Percentiles rank a stretch among this genome's conserved stretches.
These are phyloP conservation scores for Sclerotiophoma versabilis DNA, from an alignment of 2,329 filamentous ascomycete genomes.

Conservation along the genomic window DNA sequence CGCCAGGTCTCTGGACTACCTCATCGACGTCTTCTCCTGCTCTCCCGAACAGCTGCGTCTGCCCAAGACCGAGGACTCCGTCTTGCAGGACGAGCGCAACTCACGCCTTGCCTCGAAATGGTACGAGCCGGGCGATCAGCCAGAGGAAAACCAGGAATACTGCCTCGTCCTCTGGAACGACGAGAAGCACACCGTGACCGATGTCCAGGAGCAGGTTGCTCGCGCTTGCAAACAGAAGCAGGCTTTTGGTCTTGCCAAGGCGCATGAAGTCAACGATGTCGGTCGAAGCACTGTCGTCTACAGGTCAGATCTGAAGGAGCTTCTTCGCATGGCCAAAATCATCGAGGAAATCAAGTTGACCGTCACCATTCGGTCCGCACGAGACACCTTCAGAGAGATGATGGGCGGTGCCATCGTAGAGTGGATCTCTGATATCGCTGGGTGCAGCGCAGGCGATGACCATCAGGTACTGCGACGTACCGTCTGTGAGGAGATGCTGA, in stretches of 20 bases:
- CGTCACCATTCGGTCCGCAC: conserved; percentile 88
- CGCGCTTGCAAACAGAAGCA: conserved; percentile 80
- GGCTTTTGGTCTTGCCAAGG: conserved; percentile 74
- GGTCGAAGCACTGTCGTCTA: conserved; percentile 87
- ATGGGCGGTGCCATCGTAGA: conserved; percentile 99
- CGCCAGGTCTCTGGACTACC: conserved; percentile 84
- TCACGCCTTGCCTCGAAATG: conserved; percentile 80
- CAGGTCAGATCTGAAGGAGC: conserved; percentile 71
- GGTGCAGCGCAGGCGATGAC: conserved; percentile 84
- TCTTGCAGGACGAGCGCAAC: conserved; percentile 78
- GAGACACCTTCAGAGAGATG: conserved; percentile 95
- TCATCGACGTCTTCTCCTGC: conserved; percentile 97
- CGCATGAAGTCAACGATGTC: conserved; percentile 87
- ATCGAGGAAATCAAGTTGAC: conserved; percentile 97
- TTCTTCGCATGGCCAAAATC: conserved; percentile 80
- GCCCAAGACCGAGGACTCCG: conserved; percentile 81
- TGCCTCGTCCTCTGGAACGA: conserved; percentile 95
- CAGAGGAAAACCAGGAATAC: conserved; percentile 74
- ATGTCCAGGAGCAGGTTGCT: conserved; percentile 89
- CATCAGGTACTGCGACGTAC: conserved; percentile 78
- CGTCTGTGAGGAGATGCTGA: conserved; percentile 90
- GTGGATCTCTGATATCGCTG: conserved; percentile 92
- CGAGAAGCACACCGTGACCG: conserved; percentile 94
- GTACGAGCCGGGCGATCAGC: conserved; percentile 67
- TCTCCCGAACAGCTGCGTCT: conserved; percentile 93